These are phyloP conservation scores for Aspergillus panamensis DNA, from an alignment of 495 filamentous ascomycete genomes.

Conservation along the genomic window DNA sequence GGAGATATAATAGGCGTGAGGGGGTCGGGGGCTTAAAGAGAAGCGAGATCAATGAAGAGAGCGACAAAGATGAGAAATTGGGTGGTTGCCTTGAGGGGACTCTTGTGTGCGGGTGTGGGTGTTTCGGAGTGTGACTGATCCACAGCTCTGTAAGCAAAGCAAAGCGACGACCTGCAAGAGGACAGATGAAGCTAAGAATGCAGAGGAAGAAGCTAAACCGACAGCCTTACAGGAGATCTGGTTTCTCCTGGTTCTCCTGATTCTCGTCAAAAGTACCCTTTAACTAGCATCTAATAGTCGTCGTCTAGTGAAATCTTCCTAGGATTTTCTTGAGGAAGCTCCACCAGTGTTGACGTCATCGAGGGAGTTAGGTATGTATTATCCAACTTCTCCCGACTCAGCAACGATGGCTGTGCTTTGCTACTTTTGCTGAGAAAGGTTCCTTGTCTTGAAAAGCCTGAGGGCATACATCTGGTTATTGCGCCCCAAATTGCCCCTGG, in stretches of 20 bases:
- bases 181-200: not conserved
- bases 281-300: too few species aligned
- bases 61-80: slow-evolving; percentile 3
- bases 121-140: slow-evolving; percentile 7
- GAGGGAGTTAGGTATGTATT: too few species aligned
- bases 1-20: not conserved
- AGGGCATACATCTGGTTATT: too few species aligned
- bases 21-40: slow-evolving; percentile 7
- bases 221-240: not conserved
- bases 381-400: too few species aligned
- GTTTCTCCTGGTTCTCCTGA: not conserved
- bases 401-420: too few species aligned
- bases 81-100: slow-evolving; percentile 17
- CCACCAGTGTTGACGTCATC: not conserved
- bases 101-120: too few species aligned
- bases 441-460: too few species aligned
- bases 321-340: not conserved
- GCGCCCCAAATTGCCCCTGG: too few species aligned
- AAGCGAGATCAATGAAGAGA: not conserved
- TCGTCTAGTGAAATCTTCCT: too few species aligned
- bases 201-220: not conserved
- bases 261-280: not conserved
- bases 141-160: not conserved
- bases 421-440: too few species aligned
- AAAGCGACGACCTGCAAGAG: not conserved